Conservation (phyloP, 1,284 basidiomycete genomes). For the Wolfiporia cocos region DNA sequence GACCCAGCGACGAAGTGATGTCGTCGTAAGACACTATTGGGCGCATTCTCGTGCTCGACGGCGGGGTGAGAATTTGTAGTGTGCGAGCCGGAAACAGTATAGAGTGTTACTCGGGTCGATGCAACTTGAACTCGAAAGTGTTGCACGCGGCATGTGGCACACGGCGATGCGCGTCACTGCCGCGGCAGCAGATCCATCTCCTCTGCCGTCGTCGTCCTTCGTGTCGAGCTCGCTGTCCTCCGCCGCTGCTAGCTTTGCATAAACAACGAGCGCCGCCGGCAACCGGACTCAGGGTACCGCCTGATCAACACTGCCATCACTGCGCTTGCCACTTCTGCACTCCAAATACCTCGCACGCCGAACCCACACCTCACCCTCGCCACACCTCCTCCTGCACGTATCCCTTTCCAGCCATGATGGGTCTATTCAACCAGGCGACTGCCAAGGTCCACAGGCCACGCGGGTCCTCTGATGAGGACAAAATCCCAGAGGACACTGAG, state of each 20-base stretch:
- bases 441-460: constrained; percentile 51
- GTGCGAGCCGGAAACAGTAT: background rate
- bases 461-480: constrained; percentile 57
- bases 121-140: no score
- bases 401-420: constrained; percentile 52
- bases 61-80: background rate
- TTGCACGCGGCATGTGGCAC: no score
- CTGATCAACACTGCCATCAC: constrained; percentile 2
- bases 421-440: constrained; percentile 66
- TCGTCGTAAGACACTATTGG: background rate
- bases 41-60: background rate
- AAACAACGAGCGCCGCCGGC: background rate
- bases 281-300: background rate
- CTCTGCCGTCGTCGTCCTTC: no score
- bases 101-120: no score
- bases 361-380: no score
- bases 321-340: constrained; percentile 1
- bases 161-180: no score
- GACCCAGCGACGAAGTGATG: background rate
- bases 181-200: no score
- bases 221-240: background rate
- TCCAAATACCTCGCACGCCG: background rate
- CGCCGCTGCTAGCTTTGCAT: background rate
- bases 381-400: no score
- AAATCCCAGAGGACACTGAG: constrained; percentile 69